Evolutionary conservation across 345 rosid genomes (phyloP).

Genomic region (Eucalyptus shirleyi): DNA sequence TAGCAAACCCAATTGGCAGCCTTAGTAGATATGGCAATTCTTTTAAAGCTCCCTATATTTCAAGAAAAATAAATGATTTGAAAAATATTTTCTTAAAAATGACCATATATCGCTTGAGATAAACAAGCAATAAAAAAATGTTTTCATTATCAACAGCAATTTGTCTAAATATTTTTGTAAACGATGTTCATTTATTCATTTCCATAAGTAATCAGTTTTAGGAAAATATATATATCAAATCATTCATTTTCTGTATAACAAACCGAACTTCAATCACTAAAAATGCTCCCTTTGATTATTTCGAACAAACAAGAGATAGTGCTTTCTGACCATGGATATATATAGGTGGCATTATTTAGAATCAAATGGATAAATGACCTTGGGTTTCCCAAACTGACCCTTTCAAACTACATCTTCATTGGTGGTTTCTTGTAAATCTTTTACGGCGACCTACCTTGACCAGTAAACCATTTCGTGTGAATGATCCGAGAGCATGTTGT

Average conservation of each 20-base stretch:
- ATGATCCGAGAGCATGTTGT: not conserved
- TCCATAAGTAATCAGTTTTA: not conserved
- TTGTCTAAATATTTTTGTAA: accelerated
- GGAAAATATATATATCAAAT: not conserved
- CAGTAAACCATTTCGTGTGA: not conserved
- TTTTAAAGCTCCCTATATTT: not conserved
- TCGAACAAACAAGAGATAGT: not conserved
- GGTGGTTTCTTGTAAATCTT: not conserved
- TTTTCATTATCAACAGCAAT: not conserved
- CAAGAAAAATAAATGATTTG: not conserved
- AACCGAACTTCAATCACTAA: not conserved
- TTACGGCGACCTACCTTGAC: not conserved
- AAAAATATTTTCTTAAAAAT: not conserved
- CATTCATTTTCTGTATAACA: not conserved
- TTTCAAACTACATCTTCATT: not conserved
- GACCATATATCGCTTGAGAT: not conserved
- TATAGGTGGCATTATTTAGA: not conserved
- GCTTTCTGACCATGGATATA: not conserved
- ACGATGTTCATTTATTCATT: not conserved
- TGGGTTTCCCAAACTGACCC: not conserved
- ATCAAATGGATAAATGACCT: not conserved
- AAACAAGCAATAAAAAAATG: not conserved
- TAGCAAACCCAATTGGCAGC: not conserved
- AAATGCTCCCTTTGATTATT: not conserved
- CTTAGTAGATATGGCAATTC: not conserved